Conservation (phyloP, 345 rosid species). For the Populus alba region DNA sequence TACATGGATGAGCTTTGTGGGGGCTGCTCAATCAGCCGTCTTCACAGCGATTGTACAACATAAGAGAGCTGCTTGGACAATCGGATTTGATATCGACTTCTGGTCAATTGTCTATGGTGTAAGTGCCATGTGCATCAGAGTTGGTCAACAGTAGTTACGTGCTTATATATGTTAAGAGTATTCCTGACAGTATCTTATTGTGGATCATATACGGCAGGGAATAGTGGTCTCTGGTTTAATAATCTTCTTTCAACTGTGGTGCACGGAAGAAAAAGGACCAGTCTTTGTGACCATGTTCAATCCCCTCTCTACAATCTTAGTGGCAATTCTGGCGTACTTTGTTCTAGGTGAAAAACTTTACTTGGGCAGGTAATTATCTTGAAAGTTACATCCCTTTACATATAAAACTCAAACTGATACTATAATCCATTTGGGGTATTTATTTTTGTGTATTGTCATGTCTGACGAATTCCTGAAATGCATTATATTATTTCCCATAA, state of each 20-base stretch:
- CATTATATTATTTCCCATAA: background rate
- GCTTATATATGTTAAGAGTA: background rate
- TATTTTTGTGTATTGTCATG: too few relatives aligned
- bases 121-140: conserved; percentile 14
- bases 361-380: conserved; percentile 49
- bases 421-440: background rate
- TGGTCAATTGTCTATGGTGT: conserved; percentile 61
- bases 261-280: conserved; percentile 56
- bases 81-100: conserved; percentile 53
- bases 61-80: conserved; percentile 46
- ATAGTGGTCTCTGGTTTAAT: conserved; percentile 49
- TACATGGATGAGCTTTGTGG: conserved; percentile 58
- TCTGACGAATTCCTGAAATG: background rate
- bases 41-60: conserved; percentile 47
- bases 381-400: background rate
- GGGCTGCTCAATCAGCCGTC: conserved; percentile 61
- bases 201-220: conserved; percentile 38
- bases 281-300: conserved; percentile 65
- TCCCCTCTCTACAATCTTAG: conserved; percentile 52
- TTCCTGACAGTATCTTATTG: background rate
- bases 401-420: background rate
- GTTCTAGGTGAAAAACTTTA: conserved; percentile 56
- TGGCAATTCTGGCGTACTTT: conserved; percentile 48
- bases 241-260: conserved; percentile 48
- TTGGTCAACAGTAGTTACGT: background rate